Evolutionary conservation across 768 basidiomycete genomes (phyloP).

Genomic region (Russula sp.): DNA sequence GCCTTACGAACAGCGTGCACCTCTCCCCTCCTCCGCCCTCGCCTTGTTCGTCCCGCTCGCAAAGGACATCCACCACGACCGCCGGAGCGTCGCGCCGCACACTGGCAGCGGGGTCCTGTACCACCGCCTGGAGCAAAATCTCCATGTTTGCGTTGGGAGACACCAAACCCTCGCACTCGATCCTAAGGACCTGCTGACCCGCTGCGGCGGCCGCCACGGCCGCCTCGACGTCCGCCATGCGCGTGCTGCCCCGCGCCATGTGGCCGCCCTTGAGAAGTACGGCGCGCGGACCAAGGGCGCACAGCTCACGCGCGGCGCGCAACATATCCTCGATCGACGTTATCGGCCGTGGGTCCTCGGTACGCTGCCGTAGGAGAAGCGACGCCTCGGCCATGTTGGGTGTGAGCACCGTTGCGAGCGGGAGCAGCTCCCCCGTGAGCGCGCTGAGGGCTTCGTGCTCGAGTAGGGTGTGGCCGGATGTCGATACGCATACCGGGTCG

Average conservation of each 20-base stretch:
- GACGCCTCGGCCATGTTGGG: constrained; percentile 83
- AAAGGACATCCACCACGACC: constrained; percentile 63
- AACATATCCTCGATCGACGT: constrained; percentile 55
- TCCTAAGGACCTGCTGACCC: neutral
- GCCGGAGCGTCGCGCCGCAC: constrained; percentile 8
- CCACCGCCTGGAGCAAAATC: constrained; percentile 40
- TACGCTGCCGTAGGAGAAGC: constrained; percentile 46
- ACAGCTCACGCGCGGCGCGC: constrained; percentile 44
- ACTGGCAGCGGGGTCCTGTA: constrained; percentile 19
- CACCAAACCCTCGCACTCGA: constrained; percentile 12
- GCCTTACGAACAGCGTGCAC: constrained; percentile 49
- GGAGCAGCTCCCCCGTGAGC: constrained; percentile 60
- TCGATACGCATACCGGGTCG: constrained; percentile 90
- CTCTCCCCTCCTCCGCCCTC: neutral
- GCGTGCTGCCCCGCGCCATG: constrained; percentile 34
- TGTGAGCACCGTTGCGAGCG: constrained; percentile 66
- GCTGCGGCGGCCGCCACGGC: neutral
- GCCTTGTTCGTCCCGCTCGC: constrained; percentile 33
- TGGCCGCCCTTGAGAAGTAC: constrained; percentile 89
- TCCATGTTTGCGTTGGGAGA: constrained; percentile 55
- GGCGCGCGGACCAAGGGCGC: constrained; percentile 43
- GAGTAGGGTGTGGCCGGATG: constrained; percentile 78
- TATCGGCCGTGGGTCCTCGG: constrained; percentile 29
- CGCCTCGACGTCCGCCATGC: constrained; percentile 39
- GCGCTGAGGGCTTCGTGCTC: constrained; percentile 56